Evolutionary conservation across 2,329 filamentous ascomycete species (phyloP).

Genomic region (Xylaria sp.): DNA sequence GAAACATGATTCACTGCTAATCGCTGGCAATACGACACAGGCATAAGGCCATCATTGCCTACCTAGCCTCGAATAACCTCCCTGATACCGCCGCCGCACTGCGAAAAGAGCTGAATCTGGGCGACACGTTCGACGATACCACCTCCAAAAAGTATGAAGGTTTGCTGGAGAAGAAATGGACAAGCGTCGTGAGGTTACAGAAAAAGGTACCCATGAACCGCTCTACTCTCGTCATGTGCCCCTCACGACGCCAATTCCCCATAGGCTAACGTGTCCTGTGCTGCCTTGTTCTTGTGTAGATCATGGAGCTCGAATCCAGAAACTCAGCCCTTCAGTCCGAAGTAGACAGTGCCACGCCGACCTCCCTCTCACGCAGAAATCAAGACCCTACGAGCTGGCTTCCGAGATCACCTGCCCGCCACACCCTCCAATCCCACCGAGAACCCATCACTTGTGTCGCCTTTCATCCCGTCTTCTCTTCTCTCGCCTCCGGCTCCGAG

Average conservation of each 20-base stretch:
- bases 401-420: constrained; percentile 79
- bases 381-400: constrained; percentile 88
- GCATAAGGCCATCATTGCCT: constrained; percentile 93
- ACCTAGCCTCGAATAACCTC: constrained; percentile 76
- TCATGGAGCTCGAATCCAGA: constrained; percentile 88
- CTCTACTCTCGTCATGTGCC: background rate
- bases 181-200: constrained; percentile 89
- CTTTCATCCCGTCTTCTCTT: constrained; percentile 91
- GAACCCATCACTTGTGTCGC: constrained; percentile 84
- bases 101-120: constrained; percentile 76
- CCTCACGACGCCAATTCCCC: background rate
- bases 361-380: constrained; percentile 77
- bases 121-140: constrained; percentile 73
- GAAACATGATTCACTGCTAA: background rate
- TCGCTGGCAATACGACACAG: constrained; percentile 19
- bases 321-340: constrained; percentile 78
- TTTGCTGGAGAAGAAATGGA: constrained; percentile 97
- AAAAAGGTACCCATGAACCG: constrained; percentile 72
- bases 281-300: constrained; percentile 55
- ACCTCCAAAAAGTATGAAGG: constrained; percentile 95
- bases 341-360: constrained; percentile 79
- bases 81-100: constrained; percentile 72
- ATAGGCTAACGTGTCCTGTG: constrained; percentile 5
- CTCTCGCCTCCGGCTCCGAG: constrained; percentile 86
- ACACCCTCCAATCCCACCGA: constrained; percentile 83